Conservation (phyloP, 2,329 filamentous ascomycete genomes). For the Cadophora malorum region DNA sequence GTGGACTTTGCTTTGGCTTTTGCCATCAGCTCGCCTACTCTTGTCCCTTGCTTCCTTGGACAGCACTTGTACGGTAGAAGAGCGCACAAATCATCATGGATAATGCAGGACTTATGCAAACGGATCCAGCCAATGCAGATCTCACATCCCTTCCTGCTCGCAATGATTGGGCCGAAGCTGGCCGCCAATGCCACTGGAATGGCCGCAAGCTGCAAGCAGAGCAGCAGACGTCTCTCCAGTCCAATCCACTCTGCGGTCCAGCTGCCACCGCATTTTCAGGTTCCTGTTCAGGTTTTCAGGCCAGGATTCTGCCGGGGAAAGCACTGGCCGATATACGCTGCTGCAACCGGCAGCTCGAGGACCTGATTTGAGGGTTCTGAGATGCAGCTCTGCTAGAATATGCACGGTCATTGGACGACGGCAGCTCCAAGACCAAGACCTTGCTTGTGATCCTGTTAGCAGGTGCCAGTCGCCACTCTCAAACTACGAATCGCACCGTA, state of each 20-base stretch:
- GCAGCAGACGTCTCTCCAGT: not conserved
- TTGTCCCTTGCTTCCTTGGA: not conserved
- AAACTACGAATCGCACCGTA: slow-evolving; percentile 6
- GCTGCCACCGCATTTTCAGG: slow-evolving; percentile 22
- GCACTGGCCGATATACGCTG: slow-evolving; percentile 22
- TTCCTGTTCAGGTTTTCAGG: not conserved
- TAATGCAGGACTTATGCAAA: slow-evolving; percentile 29
- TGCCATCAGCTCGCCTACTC: not conserved
- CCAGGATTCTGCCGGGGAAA: slow-evolving; percentile 12
- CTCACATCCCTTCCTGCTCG: slow-evolving; percentile 4
- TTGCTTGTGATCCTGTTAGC: slow-evolving; percentile 27
- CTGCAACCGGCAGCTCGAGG: not conserved
- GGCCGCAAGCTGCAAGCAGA: slow-evolving; percentile 13
- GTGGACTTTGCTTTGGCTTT: not conserved
- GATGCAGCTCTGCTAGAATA: slow-evolving; percentile 15
- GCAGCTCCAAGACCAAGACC: slow-evolving; percentile 26
- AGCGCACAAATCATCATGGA: slow-evolving; percentile 11
- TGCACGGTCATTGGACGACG: slow-evolving; percentile 30
- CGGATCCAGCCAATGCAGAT: slow-evolving; percentile 22
- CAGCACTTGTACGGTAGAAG: slow-evolving; percentile 1
- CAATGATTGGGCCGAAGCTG: slow-evolving; percentile 30
- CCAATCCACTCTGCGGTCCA: slow-evolving; percentile 22
- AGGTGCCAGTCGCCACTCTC: slow-evolving; percentile 23
- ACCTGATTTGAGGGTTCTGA: slow-evolving; percentile 21
- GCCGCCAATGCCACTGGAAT: slow-evolving; percentile 20